Percentiles rank a stretch among this genome's conserved stretches.
Evolutionary conservation across 768 basidiomycete genomes (phyloP).

Genomic region (Podaxis sp.): DNA sequence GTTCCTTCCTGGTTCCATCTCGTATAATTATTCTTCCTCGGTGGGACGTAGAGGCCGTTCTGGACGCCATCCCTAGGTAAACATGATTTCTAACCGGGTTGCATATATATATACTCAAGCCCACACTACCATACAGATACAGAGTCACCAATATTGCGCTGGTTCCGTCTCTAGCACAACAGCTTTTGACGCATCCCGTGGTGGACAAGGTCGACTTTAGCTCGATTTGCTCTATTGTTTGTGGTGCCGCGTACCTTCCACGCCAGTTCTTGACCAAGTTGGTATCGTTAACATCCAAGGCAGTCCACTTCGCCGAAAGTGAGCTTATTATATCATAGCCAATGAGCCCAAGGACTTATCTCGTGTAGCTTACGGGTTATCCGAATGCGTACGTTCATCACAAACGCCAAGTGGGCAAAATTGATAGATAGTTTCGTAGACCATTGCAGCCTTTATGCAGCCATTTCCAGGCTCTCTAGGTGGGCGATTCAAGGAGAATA

Average conservation of each 20-base stretch:
- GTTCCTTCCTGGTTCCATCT: slow-evolving; percentile 40
- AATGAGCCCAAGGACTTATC: background rate
- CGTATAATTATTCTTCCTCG: slow-evolving; percentile 54
- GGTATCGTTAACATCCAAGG: slow-evolving; percentile 30
- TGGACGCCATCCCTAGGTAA: slow-evolving; percentile 59
- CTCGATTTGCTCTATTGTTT: slow-evolving; percentile 39
- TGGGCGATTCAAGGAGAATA: slow-evolving; percentile 36
- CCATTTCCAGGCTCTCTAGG: slow-evolving; percentile 44
- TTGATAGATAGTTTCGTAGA: slow-evolving; percentile 35
- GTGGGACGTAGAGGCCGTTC: slow-evolving; percentile 55
- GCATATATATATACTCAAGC: too few relatives aligned
- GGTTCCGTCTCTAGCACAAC: slow-evolving; percentile 64
- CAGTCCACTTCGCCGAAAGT: slow-evolving; percentile 45
- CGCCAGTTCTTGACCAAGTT: slow-evolving; percentile 46
- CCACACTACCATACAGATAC: too few relatives aligned
- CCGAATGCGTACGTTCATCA: slow-evolving; percentile 51
- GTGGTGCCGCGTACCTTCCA: slow-evolving; percentile 71
- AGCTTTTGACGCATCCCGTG: slow-evolving; percentile 56
- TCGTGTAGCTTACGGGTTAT: slow-evolving; percentile 68
- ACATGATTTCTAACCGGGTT: slow-evolving; percentile 15
- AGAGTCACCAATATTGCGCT: too few relatives aligned
- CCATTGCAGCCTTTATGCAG: slow-evolving; percentile 47
- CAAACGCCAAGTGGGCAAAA: background rate
- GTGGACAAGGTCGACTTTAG: slow-evolving; percentile 51
- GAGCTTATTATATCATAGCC: background rate